These are phyloP conservation scores for Aurinia saxatilis DNA, from an alignment of 345 rosid genomes.

Conservation along the genomic window DNA sequence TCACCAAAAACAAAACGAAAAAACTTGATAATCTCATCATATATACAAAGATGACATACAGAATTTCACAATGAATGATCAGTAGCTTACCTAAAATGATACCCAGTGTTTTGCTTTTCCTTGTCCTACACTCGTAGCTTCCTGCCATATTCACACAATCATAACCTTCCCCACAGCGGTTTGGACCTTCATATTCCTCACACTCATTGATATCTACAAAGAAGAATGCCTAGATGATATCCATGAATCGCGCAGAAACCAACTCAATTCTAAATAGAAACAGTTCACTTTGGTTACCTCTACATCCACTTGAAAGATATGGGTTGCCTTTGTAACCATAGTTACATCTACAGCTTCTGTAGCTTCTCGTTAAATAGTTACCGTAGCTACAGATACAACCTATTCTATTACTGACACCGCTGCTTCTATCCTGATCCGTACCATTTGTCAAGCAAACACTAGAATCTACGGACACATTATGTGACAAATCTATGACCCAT, in stretches of 20 bases:
- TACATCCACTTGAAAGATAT: constrained; percentile 26
- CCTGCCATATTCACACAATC: background rate
- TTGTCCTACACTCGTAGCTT: background rate
- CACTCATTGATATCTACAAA: constrained; percentile 14
- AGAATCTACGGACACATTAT: background rate
- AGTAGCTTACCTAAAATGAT: background rate
- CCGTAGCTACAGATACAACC: constrained; percentile 18
- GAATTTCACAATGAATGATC: background rate
- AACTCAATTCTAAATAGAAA: background rate
- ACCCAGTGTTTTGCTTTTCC: background rate
- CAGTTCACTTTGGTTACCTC: constrained; percentile 20
- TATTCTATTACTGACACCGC: background rate
- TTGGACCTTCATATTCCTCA: background rate
- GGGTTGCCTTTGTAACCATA: constrained; percentile 37
- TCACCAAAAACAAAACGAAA: background rate
- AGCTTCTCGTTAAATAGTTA: background rate
- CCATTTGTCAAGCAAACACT: background rate
- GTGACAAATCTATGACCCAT: constrained; percentile 27
- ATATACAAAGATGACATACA: background rate
- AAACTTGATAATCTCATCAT: background rate
- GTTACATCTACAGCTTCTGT: constrained; percentile 29
- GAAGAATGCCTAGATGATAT: background rate
- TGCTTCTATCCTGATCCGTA: background rate
- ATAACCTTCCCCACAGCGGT: background rate
- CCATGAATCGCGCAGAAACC: background rate